Evolutionary conservation across 768 basidiomycete genomes (phyloP), one percentile per base, ranked within the genome.

Genomic region (Phylloporus sp.): DNA sequence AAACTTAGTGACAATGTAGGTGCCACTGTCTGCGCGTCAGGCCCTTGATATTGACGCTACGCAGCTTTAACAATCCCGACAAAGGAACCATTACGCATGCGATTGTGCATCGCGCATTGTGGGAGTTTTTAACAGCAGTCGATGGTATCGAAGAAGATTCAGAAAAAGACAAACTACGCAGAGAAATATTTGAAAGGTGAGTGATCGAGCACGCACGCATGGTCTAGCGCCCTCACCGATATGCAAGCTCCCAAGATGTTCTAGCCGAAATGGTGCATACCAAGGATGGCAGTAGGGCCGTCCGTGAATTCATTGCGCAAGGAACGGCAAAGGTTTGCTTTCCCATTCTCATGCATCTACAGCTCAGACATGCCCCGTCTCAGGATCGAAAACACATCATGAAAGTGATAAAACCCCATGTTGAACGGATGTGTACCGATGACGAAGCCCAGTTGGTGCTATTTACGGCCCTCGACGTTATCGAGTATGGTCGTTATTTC

Each of bases 201-300:
- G 11, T 44, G 17, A 11, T 14, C 20, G n/a, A 11, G 9, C 11
- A n/a, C 23, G 11, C 28, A 21, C 35, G 18, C 3, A 14, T 38
- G 1, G 33, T n/a, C 3, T n/a, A 46, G 17, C 11, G 22, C 9
- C 2, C 36, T 60, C 10, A 56, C 18, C 1, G 14, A 36, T 26
- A 18, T 31, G 26, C 51, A 24, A 90, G 88, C 41, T 88, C 86
- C 56, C 82, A 90, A 52, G 92, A 95, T 33, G 76, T 85, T 17
- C 71, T 95, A 7, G 84, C 92, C 0, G 93, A 96, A 61, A 88
- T 95, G 77, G 90, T 93, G 0, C 93, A 97, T 59, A 97, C 93
- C 14, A 90, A 81, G 60, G 89, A 95, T 56, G 93, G 93, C 17
- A 89, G 90, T 48, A 81, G 88, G 18, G 82, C 79, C 22, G 91